Percentiles rank a stretch among this genome's conserved stretches.
These are phyloP conservation scores for Suillus hirtellus DNA, from an alignment of 768 basidiomycete species.

Conservation along the genomic window DNA sequence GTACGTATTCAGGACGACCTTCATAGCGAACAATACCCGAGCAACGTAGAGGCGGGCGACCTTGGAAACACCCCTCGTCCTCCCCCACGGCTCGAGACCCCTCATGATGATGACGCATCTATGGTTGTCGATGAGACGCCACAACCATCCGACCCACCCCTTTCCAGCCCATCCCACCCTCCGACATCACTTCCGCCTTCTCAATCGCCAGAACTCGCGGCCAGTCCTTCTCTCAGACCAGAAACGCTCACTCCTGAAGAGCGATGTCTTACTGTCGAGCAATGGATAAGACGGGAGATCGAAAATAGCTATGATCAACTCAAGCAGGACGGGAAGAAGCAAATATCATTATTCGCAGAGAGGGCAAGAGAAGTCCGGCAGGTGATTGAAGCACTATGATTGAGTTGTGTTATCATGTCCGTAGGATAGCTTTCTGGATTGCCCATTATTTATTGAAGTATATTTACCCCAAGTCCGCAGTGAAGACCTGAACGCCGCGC, in stretches of 20 bases:
- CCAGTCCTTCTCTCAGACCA: constrained; percentile 16
- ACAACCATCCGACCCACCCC: not conserved
- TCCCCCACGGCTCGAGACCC: not conserved
- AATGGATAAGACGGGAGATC: constrained; percentile 81
- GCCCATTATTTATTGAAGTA: not conserved
- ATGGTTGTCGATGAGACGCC: constrained; percentile 4
- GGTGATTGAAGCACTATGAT: constrained; percentile 35
- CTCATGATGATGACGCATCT: not conserved
- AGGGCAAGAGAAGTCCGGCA: constrained; percentile 42
- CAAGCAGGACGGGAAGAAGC: constrained; percentile 49
- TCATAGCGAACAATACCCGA: not conserved
- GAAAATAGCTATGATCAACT: constrained; percentile 63
- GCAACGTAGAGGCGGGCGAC: not conserved
- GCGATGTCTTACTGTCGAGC: constrained; percentile 77
- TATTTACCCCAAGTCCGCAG: not conserved
- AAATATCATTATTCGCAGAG: constrained; percentile 49
- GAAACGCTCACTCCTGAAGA: constrained; percentile 44
- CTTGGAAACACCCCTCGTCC: not conserved
- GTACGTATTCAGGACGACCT: not conserved
- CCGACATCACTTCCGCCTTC: constrained; percentile 10
- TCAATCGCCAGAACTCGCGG: constrained; percentile 15
- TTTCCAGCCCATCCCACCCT: not conserved
- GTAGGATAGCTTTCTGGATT: not conserved
- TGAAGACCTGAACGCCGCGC: not conserved
- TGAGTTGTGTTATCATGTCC: not conserved